A percentile compares a stretch with the other conserved stretches of the same genome.
Evolutionary conservation across 495 filamentous ascomycete genomes (phyloP).

Genomic region (Letharia columbiana): DNA sequence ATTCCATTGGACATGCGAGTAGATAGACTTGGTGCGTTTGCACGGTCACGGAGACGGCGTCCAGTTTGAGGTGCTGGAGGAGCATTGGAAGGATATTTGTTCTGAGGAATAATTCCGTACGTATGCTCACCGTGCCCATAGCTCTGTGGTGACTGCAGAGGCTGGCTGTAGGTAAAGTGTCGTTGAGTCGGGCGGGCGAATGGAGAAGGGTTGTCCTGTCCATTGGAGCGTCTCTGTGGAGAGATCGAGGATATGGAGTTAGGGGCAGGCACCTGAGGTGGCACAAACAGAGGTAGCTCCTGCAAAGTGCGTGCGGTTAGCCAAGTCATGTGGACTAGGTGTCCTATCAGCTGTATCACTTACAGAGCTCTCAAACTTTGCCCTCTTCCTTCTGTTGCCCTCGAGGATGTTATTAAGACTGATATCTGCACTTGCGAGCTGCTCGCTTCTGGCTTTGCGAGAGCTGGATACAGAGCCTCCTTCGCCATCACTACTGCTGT

Average conservation of each 20-base stretch:
- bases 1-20: constrained; percentile 31
- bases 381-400: constrained; percentile 86
- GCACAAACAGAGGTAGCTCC: constrained; percentile 92
- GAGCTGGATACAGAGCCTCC: constrained; percentile 61
- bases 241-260: constrained; percentile 88
- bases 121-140: constrained; percentile 49
- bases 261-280: constrained; percentile 81
- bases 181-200: constrained; percentile 64
- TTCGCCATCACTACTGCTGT: constrained; percentile 74
- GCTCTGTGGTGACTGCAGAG: constrained; percentile 70
- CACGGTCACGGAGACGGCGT: constrained; percentile 58
- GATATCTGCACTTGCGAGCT: constrained; percentile 88
- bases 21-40: constrained; percentile 28
- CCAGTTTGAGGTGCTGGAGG: constrained; percentile 51
- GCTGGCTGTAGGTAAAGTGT: constrained; percentile 60
- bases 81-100: constrained; percentile 39
- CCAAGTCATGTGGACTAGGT: constrained; percentile 17
- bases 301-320: constrained; percentile 33
- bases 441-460: constrained; percentile 65
- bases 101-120: constrained; percentile 35
- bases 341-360: constrained; percentile 35
- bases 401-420: constrained; percentile 97
- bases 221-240: constrained; percentile 67
- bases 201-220: constrained; percentile 54
- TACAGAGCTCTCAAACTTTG: constrained; percentile 97